These are phyloP conservation scores for Candida mattraensis DNA, from an alignment of 805 yeast genomes.

Conservation along the genomic window DNA sequence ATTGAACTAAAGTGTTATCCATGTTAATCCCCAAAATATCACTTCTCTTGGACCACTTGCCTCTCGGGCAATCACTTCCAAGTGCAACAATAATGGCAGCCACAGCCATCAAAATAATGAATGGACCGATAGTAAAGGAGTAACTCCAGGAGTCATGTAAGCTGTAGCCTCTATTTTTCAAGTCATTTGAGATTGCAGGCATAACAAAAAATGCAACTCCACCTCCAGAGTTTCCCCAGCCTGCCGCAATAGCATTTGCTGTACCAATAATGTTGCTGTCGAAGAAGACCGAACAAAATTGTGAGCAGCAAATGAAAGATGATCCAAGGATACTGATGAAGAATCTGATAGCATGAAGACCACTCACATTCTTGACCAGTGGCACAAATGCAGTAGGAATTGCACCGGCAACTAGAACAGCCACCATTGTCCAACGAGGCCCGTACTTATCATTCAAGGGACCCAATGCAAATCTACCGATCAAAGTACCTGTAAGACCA, in stretches of 20 bases:
- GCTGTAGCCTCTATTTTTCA: constrained; percentile 21
- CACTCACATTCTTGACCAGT: constrained; percentile 39
- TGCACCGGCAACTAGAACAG: constrained; percentile 27
- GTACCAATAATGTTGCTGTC: constrained; percentile 33
- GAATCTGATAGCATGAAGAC: constrained; percentile 59
- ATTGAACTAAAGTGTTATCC: constrained; percentile 25
- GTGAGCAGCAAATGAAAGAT: constrained; percentile 32
- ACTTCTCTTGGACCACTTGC: constrained; percentile 34
- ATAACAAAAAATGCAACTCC: constrained; percentile 36
- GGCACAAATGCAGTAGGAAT: constrained; percentile 31
- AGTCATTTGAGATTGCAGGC: constrained; percentile 29
- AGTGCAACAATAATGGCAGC: constrained; percentile 26
- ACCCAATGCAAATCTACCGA: constrained; percentile 31
- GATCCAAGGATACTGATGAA: constrained; percentile 39
- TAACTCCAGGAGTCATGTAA: constrained; percentile 29
- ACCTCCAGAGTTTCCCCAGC: constrained; percentile 36
- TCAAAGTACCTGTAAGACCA: constrained; percentile 32
- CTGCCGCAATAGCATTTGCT: constrained; percentile 34
- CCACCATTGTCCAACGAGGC: constrained; percentile 30
- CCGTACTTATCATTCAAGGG: constrained; percentile 32
- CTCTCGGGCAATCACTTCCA: constrained; percentile 38
- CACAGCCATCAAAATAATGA: constrained; percentile 30
- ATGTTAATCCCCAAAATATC: constrained; percentile 26
- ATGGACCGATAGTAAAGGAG: constrained; percentile 34
- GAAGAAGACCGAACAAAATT: constrained; percentile 31